Conservation (phyloP, 139 green algal genomes). For the Chlamydomonas eustigma region DNA sequence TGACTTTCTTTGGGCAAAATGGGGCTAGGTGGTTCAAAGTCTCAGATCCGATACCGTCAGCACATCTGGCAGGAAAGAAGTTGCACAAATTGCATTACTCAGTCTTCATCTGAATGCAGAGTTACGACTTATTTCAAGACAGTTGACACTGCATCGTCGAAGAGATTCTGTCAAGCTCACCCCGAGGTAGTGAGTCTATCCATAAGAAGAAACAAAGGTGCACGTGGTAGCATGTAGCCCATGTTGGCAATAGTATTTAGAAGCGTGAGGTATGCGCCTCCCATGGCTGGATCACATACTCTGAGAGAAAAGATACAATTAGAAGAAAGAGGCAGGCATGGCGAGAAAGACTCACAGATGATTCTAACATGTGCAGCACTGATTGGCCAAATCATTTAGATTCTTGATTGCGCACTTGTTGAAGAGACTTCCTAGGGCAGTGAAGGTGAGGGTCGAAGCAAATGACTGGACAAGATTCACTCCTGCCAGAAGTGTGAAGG, state of each 20-base stretch:
- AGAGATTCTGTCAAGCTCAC: conserved; percentile 18
- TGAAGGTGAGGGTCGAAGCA: conserved; percentile 86
- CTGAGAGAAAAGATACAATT: neutral
- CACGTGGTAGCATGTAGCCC: conserved; percentile 74
- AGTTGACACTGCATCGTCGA: too few relatives aligned
- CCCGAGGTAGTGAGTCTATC: conserved; percentile 42
- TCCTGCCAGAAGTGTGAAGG: conserved; percentile 52
- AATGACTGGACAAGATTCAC: conserved; percentile 67
- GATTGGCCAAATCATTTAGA: too few relatives aligned
- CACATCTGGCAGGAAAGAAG: too few relatives aligned
- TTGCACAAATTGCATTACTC: too few relatives aligned
- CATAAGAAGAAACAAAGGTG: conserved; percentile 64
- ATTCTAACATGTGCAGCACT: too few relatives aligned
- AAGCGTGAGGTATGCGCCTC: conserved; percentile 91
- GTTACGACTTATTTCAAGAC: too few relatives aligned
- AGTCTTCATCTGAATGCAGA: too few relatives aligned
- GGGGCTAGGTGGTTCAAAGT: conserved; percentile 11
- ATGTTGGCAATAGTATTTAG: conserved; percentile 96
- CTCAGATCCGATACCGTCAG: neutral
- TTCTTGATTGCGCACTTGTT: too few relatives aligned
- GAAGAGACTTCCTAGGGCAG: conserved; percentile 76
- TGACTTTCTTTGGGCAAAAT: conserved; percentile 27
- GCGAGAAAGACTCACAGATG: neutral
- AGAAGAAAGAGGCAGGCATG: neutral
- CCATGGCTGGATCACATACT: conserved; percentile 56